Evolutionary conservation across 2,329 filamentous ascomycete genomes (phyloP), one percentile per base, ranked within the genome.

Genomic region (Laburnicola sp.): DNA sequence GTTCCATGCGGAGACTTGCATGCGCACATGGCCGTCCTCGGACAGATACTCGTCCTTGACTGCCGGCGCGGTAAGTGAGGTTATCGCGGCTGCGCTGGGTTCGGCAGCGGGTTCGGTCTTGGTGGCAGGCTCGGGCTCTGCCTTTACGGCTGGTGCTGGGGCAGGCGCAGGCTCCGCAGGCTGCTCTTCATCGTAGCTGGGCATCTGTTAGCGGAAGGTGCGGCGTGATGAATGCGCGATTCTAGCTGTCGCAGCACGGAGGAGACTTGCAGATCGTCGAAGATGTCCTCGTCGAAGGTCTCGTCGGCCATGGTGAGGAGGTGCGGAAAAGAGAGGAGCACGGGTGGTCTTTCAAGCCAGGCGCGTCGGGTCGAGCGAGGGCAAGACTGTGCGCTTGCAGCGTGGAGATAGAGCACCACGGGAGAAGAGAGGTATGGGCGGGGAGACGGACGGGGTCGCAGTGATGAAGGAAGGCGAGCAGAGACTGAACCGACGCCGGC

Each of bases 251-350:
- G 11, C 44, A 16, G 39, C 44, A 37, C 5, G 10, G 2, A 9
- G 32, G 11, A 3, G 50, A 82, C 90, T 77, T 80, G 96, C 91
- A 96, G 84, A 77, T 96, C 92, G 66, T 91, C 91, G 75, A 96
- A 96, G 75, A 96, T 88, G 81, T 96, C 91, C 69, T 96, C 92
- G 64, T 96, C 91, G 62, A 91, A 86, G 62, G 89, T 89, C 68
- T 92, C 89, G 67, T 94, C 90, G 41, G 89, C 85, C 89, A 93
- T 94, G 64, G 43, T 54, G 55, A 40, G 11, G 36, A 23, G 30
- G 22, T 38, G 34, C 31, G 27, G 45, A 30, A 38, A 43, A 47
- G 39, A 45, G 41, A 40, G 28, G 21, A 23, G 38, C 23, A 28
- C 32, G 21, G 16, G n/a, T 26, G 28, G 35, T 40, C 35, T 30